phyloP scores from a whole-genome alignment of 2,329 filamentous ascomycete genomes.

The Kalmusia sp. region DNA sequence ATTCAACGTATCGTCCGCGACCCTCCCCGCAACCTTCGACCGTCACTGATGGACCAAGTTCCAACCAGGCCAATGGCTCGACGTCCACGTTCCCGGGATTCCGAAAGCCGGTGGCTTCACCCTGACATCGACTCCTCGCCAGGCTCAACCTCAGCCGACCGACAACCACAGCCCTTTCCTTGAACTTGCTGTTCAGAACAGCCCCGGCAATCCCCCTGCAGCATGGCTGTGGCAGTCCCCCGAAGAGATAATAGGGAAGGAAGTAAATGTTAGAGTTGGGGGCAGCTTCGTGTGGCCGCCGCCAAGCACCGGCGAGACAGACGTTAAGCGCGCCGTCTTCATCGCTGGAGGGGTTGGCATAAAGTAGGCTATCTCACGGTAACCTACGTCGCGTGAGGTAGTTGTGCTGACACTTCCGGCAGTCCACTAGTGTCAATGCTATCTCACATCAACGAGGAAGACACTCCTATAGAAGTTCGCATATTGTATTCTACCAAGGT shows the following conservation, averaged over 20 bases:
- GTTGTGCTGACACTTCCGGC: slow-evolving; percentile 18
- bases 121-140: slow-evolving; percentile 76
- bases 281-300: slow-evolving; percentile 85
- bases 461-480: slow-evolving; percentile 53
- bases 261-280: slow-evolving; percentile 74
- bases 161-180: slow-evolving; percentile 59
- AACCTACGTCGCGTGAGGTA: neutral
- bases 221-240: slow-evolving; percentile 73
- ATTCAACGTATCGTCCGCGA: slow-evolving; percentile 55
- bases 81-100: slow-evolving; percentile 76
- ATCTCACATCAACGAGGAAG: slow-evolving; percentile 61
- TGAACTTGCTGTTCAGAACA: slow-evolving; percentile 79
- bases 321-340: slow-evolving; percentile 70
- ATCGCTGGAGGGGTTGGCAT: slow-evolving; percentile 84
- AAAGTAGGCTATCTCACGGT: slow-evolving; percentile 60
- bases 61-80: slow-evolving; percentile 86
- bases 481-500: slow-evolving; percentile 69
- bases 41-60: slow-evolving; percentile 62
- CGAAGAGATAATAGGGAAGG: slow-evolving; percentile 63
- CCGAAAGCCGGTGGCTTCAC: slow-evolving; percentile 84
- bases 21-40: slow-evolving; percentile 30
- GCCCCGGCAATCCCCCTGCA: slow-evolving; percentile 74
- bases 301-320: slow-evolving; percentile 49
- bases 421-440: slow-evolving; percentile 79
- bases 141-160: slow-evolving; percentile 48